Percentiles rank a stretch among this genome's conserved stretches.
phyloP scores from a whole-genome alignment of 2,329 filamentous ascomycete genomes.

The Falciphora oryzae region DNA sequence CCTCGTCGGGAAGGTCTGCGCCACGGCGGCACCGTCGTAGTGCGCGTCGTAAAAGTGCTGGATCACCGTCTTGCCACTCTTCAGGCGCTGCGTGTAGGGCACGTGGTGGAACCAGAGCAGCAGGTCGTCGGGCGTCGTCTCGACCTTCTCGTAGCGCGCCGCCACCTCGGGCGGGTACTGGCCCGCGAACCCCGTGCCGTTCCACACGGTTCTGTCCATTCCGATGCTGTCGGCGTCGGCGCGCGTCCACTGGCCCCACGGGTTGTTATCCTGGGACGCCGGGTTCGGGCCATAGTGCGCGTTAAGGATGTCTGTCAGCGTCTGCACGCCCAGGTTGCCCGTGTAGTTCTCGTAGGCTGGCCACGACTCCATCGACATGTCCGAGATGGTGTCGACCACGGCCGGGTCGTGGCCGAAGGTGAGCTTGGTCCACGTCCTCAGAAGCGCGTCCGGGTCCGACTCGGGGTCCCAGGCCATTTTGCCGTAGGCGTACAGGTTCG shows the following conservation, averaged over 20 bases:
- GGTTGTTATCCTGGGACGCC: constrained; percentile 58
- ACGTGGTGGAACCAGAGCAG: constrained; percentile 73
- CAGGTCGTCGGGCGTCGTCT: constrained; percentile 61
- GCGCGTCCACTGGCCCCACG: constrained; percentile 68
- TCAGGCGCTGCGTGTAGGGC: constrained; percentile 55
- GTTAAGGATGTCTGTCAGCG: constrained; percentile 60
- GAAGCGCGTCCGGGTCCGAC: constrained; percentile 38
- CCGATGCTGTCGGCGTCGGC: constrained; percentile 55
- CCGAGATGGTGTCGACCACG: constrained; percentile 53
- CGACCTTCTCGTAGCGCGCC: constrained; percentile 49
- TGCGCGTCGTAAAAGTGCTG: constrained; percentile 48
- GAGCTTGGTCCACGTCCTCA: constrained; percentile 62
- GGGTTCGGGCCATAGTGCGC: constrained; percentile 65
- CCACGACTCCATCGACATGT: constrained; percentile 65
- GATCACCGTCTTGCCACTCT: constrained; percentile 60
- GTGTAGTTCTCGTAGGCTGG: constrained; percentile 65
- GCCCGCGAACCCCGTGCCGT: constrained; percentile 59
- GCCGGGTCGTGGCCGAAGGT: constrained; percentile 53
- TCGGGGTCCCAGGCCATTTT: constrained; percentile 59
- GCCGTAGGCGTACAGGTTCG: constrained; percentile 66
- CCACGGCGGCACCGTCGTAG: constrained; percentile 50
- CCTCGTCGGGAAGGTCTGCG: constrained; percentile 47
- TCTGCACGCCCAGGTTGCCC: constrained; percentile 65
- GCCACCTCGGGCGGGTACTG: constrained; percentile 61
- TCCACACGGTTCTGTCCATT: constrained; percentile 65